Conservation (phyloP, 1,139 yeast genomes). For the Sugiyamaella castrensis region DNA sequence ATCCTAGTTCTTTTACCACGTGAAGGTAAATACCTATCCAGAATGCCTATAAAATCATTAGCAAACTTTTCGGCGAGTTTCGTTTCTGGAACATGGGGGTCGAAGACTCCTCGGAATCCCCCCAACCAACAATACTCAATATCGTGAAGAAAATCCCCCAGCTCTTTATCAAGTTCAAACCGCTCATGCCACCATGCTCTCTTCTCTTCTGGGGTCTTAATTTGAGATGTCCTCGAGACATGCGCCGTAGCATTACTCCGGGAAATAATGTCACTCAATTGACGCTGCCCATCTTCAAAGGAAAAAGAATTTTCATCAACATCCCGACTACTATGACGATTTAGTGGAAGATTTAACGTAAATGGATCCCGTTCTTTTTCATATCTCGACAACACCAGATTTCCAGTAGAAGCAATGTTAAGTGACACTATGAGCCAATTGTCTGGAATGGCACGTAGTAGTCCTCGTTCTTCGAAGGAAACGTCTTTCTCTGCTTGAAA, state of each 20-base stretch:
- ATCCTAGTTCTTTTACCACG: constrained; percentile 21
- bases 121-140: constrained; percentile 76
- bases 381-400: constrained; percentile 52
- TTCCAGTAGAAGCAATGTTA: constrained; percentile 62
- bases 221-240: constrained; percentile 31
- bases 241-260: constrained; percentile 62
- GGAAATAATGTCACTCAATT: constrained; percentile 51
- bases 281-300: constrained; percentile 48
- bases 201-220: constrained; percentile 60
- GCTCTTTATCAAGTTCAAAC: constrained; percentile 55
- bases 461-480: no score
- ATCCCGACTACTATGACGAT: constrained; percentile 49
- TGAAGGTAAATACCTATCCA: constrained; percentile 37
- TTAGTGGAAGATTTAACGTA: constrained; percentile 59
- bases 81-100: constrained; percentile 32
- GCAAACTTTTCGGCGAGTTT: constrained; percentile 41
- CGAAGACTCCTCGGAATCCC: constrained; percentile 68
- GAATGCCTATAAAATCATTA: constrained; percentile 38
- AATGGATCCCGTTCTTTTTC: constrained; percentile 43
- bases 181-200: constrained; percentile 77
- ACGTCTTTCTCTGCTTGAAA: no score
- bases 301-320: constrained; percentile 43
- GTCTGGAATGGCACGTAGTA: constrained; percentile 38
- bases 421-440: constrained; percentile 61
- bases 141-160: constrained; percentile 52